Evolutionary conservation across 1,139 yeast genomes (phyloP), one percentile per base, ranked within the genome.

Genomic region (Zygosaccharomyces sapae): DNA sequence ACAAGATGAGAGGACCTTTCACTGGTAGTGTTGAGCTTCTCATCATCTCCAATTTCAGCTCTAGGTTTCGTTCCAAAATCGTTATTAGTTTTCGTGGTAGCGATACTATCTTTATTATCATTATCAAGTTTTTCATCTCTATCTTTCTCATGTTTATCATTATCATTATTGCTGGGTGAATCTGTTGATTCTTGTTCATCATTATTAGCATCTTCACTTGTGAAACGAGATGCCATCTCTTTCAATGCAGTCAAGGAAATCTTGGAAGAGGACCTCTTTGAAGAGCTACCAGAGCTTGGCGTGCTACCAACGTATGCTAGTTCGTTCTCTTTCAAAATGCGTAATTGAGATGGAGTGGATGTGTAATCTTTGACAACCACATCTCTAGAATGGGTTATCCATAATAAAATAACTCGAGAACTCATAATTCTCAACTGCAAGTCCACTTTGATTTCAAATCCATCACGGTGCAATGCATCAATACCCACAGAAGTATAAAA

Each of bases 311-410:
- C 57, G n/a, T 59, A 54, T 5, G 65, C 62, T 16, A 65, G 53
- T 41, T 65, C 69, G 47, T 59, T 61, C 46, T 67, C 71, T 31
- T 68, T 62, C 44, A 69, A 52, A 38, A 69, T 67, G 6, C 63
- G 62, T 44, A 69, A 43, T 47, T 69, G 72, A 1, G 72, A 68
- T 12, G 73, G 71, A 12, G 66, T 55, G 13, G 60, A 53, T n/a
- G 54, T 57, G 39, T 62, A 63, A 19, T 61, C 54, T 41, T 57
- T 56, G 24, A 57, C 54, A 35, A 67, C 63, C 5, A 69, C 63
- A 29, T 67, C 66, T 56, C 88, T 76, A 0, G 95, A 83, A 62
- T 86, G 89, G 0, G 96, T 87, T 10, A 90, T 74, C 97, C 97
- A 90, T 19, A 89, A 66, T 2, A 87, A 82, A 52, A 77, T 75